Percentiles rank a stretch among this genome's conserved stretches.
These are phyloP conservation scores for Aegilops umbellulata DNA, from an alignment of 176 grass and related monocot species.

Conservation along the genomic window DNA sequence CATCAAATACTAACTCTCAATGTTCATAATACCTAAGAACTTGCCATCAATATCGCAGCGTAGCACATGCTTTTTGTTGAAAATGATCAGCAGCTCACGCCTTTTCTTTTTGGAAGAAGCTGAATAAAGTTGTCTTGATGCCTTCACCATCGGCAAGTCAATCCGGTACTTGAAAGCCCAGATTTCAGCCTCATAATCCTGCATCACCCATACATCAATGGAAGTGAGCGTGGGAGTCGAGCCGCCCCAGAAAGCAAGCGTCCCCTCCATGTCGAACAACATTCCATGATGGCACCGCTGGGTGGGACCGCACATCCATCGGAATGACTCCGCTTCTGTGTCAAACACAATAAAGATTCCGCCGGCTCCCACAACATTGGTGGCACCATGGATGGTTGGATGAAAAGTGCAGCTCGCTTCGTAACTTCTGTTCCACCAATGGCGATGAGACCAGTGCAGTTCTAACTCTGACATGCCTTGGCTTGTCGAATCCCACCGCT, in stretches of 20 bases:
- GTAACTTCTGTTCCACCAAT: neutral
- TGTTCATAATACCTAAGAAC: neutral
- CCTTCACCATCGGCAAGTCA: neutral
- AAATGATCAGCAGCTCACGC: neutral
- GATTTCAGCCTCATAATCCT: neutral
- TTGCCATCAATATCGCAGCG: neutral
- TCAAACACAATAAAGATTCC: neutral
- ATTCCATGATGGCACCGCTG: neutral
- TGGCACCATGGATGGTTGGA: neutral
- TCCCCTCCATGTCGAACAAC: neutral
- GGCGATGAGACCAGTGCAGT: neutral
- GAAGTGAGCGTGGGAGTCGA: neutral
- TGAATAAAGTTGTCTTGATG: neutral
- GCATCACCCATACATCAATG: neutral
- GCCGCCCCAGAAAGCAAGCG: neutral
- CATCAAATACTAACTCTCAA: too few relatives aligned
- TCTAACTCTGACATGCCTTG: neutral
- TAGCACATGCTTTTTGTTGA: neutral
- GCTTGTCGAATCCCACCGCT: too few relatives aligned
- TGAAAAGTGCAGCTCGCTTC: neutral
- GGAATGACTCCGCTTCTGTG: neutral
- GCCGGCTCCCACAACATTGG: neutral
- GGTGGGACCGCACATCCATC: neutral
- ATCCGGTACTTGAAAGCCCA: neutral
- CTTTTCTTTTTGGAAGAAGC: neutral